Base-by-base conservation (phyloP, 1,284 basidiomycete genomes). In the Tilletiopsis washingtonensis region DNA sequence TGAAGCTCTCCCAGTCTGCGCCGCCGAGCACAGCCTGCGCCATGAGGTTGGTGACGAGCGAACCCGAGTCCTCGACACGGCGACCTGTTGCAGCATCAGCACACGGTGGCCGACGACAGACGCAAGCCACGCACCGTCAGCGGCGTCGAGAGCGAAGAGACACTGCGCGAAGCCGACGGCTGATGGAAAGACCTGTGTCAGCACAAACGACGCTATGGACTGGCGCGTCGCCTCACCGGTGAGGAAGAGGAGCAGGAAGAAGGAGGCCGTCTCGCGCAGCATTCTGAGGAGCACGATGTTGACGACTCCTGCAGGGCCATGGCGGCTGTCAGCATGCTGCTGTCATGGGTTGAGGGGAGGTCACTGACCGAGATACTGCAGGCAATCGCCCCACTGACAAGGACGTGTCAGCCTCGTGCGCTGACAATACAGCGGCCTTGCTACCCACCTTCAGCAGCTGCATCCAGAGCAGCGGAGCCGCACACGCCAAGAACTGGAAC, bases 211-310 rank as follows among this genome's bases (percentile, higher is more conserved):
- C n/a, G n/a, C n/a, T n/a, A n/a, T n/a, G n/a, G n/a, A n/a, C n/a
- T n/a, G n/a, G n/a, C n/a, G n/a, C n/a, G n/a, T n/a, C n/a, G n/a
- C n/a, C n/a, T n/a, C n/a, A n/a, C n/a, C n/a, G 15, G 25, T 25
- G 38, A 45, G 17, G 14, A 34, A 12, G 15, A 40, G 14, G 29
- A 27, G 34, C 21, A 19, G 67, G 58, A n/a, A 72, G 82, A 96
- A 97, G 50, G 93, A 89, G 3, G 86, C 83, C 7, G 87, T 90
- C 74, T 96, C 91, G 69, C 86, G 83, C 56, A 94, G 76, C 91
- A 94, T 94, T 12, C 86, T 80, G 12, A 68, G 47, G n/a, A 68
- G 55, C 47, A 64, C 59, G 41, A 64, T 53, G 38, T 57, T 56
- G 46, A 68, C 49, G 11, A 57, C 56, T 6, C 66, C n/a, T n/a